phyloP scores from a whole-genome alignment of 208 protist species.

The Jaenimonas drosophilae region DNA sequence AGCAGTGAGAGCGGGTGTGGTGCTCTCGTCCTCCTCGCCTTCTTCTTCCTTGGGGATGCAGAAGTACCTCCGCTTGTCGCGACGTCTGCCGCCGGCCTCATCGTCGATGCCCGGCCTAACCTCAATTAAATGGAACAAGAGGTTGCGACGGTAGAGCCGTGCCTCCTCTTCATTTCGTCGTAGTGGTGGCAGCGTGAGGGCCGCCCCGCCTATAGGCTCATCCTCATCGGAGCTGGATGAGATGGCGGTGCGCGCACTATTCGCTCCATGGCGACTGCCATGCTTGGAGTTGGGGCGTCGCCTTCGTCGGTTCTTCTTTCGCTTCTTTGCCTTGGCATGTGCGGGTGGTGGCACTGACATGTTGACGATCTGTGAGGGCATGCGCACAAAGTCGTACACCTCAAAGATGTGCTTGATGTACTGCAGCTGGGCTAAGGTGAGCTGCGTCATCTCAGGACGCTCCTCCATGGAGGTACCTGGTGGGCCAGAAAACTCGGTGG shows the following conservation, averaged over 20 bases:
- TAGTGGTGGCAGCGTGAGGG: not conserved
- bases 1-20: too few species aligned
- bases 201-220: too few species aligned
- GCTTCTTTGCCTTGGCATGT: not conserved
- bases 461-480: not conserved
- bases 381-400: conserved; percentile 24
- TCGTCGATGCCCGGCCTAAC: conserved; percentile 2
- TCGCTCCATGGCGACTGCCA: not conserved
- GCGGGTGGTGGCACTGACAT: too few species aligned
- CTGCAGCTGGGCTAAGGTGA: conserved; percentile 13
- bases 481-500: not conserved
- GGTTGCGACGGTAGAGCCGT: not conserved
- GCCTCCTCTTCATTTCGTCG: not conserved
- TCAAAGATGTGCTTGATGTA: conserved; percentile 20
- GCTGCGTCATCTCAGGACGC: not conserved
- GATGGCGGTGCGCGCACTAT: too few species aligned
- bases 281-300: not conserved
- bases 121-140: not conserved
- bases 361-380: too few species aligned
- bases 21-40: conserved; percentile 1
- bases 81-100: not conserved
- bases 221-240: too few species aligned
- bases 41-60: too few species aligned
- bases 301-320: not conserved
- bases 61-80: too few species aligned